phyloP scores from a whole-genome alignment of 192 early-diverging fungal genomes.

The Backusella tuberculispora region DNA sequence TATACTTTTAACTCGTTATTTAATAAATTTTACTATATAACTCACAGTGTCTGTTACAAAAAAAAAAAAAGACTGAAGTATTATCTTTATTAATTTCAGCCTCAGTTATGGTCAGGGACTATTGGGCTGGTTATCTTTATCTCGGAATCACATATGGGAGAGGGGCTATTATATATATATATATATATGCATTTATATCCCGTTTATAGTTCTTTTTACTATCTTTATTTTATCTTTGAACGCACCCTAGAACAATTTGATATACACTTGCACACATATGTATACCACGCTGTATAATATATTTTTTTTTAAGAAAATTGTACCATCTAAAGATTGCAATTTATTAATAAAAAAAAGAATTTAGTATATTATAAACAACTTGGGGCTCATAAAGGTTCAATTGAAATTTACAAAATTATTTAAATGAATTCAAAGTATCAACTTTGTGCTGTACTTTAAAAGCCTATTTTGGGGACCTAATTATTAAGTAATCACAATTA shows the following conservation, averaged over 20 bases:
- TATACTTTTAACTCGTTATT: not conserved
- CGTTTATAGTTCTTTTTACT: not conserved
- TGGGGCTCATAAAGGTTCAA: no score
- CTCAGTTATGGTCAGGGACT: not conserved
- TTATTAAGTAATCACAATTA: not conserved
- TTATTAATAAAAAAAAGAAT: no score
- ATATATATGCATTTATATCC: not conserved
- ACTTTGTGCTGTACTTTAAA: not conserved
- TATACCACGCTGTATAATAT: no score
- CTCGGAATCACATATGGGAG: not conserved
- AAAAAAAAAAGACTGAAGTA: not conserved
- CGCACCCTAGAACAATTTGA: not conserved
- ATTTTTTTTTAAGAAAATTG: no score
- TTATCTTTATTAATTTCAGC: not conserved
- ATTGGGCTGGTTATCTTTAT: not conserved
- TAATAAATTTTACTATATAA: no score
- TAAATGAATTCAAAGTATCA: no score
- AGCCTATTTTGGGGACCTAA: not conserved
- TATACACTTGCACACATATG: not conserved
- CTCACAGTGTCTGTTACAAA: not conserved
- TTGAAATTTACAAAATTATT: no score
- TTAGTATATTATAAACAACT: no score
- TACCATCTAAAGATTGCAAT: no score
- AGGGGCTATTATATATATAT: not conserved
- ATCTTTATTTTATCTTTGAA: not conserved